Percentiles rank a stretch among this genome's conserved stretches.
Evolutionary conservation across 2,329 filamentous ascomycete species (phyloP).

Genomic region (Botryosphaeria dothidea): DNA sequence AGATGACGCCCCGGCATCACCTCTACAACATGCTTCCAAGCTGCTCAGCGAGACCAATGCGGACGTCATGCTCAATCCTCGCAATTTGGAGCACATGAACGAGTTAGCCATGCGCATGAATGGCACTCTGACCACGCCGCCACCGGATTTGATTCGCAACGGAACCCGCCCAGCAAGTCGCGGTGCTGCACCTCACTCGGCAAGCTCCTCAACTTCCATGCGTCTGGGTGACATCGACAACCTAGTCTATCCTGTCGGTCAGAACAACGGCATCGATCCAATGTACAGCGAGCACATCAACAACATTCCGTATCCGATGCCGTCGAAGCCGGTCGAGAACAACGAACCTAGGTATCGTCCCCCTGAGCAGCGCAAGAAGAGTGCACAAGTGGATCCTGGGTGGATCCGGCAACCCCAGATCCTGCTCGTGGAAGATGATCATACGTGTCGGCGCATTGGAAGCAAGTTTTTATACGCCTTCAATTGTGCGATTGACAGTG

Average conservation of each 20-base stretch:
- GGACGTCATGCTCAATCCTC: constrained; percentile 63
- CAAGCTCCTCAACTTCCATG: constrained; percentile 51
- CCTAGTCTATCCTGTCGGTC: constrained; percentile 87
- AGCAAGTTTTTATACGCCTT: constrained; percentile 68
- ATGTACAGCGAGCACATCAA: constrained; percentile 93
- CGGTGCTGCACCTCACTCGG: constrained; percentile 44
- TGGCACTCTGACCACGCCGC: constrained; percentile 57
- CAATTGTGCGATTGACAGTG: constrained; percentile 63
- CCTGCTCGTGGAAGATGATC: constrained; percentile 83
- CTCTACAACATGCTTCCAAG: constrained; percentile 68
- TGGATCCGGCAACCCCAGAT: constrained; percentile 74
- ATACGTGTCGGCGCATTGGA: constrained; percentile 66
- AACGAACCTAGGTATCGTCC: constrained; percentile 43
- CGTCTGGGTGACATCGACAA: constrained; percentile 63
- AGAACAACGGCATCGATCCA: constrained; percentile 89
- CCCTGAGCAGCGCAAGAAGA: constrained; percentile 56
- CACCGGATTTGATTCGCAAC: constrained; percentile 54
- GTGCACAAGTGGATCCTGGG: constrained; percentile 60
- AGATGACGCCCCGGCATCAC: constrained; percentile 67
- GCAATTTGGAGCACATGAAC: constrained; percentile 66
- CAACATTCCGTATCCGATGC: constrained; percentile 86
- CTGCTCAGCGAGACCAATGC: constrained; percentile 66
- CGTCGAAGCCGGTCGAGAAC: constrained; percentile 60
- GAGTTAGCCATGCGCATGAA: constrained; percentile 58
- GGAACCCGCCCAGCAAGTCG: constrained; percentile 48